Base-by-base conservation (phyloP, 306 rosid genomes). In the Corylus americana region DNA sequence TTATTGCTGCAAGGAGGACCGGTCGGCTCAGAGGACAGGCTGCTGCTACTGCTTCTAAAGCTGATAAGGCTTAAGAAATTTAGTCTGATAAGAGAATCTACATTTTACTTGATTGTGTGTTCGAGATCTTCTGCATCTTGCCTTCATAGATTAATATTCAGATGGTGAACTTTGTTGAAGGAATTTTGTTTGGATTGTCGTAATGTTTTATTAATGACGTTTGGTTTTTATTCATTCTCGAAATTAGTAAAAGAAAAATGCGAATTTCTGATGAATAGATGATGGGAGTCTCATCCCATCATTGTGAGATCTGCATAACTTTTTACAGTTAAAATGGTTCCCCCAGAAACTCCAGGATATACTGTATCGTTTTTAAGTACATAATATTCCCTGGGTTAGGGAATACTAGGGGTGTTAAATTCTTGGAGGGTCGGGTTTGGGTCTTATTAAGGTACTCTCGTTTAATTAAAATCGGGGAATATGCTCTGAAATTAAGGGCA, bases 21-120 rank as follows among this genome's bases (percentile, higher is more conserved):
- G 88, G 88, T 76, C 86, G 84, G 18, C 86, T 85, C 42, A 85
- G 86, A 55, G 89, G 89, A 8, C 88, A 85, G 61, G 89, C 88
- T 6, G 86, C 86, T 55, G 86, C 86, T 0, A 76, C 89, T 76
- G 86, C 88, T 44, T 10, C 86, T 8, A 82, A 85, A 22, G 72
- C 89, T 0, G 89, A 82, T 9, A 85, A 59, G 27, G 62, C 62
- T 55, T 55, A 55, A 55, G 10, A 18, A n/a, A 55, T n/a, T 55
- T 55, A 17, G 29, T 55, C 62, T 7, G 10, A 18, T 18, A 4
- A 85, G 86, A 59, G 50, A 44, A 2, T 61, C 73, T 9, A 11
- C 22, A 18, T 67, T 18, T 67, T 42, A 16, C 14, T 18, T 12
- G 13, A 62, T 63, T 63, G 10, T 39, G 53, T 18, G n/a, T 42